Evolutionary conservation across 2,329 filamentous ascomycete genomes (phyloP).

Genomic region (Didymella glomerata): DNA sequence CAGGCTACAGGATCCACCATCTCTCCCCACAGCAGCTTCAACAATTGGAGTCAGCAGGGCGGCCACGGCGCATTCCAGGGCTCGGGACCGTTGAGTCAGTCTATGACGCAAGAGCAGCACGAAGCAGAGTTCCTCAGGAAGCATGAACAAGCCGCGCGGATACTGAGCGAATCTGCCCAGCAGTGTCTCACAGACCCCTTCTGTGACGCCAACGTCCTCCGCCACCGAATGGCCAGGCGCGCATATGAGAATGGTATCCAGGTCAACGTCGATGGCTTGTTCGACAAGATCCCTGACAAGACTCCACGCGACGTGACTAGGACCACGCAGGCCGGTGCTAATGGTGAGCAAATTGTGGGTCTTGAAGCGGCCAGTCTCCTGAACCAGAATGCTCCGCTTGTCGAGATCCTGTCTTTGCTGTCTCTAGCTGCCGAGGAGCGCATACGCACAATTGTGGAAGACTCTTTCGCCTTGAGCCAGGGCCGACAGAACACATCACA

Average conservation of each 20-base stretch:
- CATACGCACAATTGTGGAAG: conserved; percentile 77
- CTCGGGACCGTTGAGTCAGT: conserved; percentile 58
- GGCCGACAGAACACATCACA: conserved; percentile 81
- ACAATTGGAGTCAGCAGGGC: conserved; percentile 53
- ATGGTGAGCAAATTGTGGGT: conserved; percentile 68
- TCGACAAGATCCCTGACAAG: conserved; percentile 51
- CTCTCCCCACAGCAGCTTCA: conserved; percentile 58
- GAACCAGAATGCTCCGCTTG: conserved; percentile 73
- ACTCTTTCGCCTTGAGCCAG: conserved; percentile 74
- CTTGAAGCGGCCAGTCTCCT: conserved; percentile 69
- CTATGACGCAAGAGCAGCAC: conserved; percentile 70
- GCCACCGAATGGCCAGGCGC: conserved; percentile 65
- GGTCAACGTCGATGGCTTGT: conserved; percentile 66
- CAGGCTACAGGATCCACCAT: conserved; percentile 46
- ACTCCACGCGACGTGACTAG: conserved; percentile 41
- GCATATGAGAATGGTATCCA: conserved; percentile 66
- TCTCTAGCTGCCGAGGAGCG: conserved; percentile 85
- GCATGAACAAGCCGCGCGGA: conserved; percentile 71
- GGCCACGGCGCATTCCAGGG: conserved; percentile 51
- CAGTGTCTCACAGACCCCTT: conserved; percentile 80
- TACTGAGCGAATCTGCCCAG: conserved; percentile 66
- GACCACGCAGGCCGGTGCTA: conserved; percentile 62
- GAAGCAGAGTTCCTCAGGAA: conserved; percentile 71
- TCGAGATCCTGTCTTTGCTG: conserved; percentile 82
- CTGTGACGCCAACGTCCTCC: conserved; percentile 67